Conservation (phyloP, 768 basidiomycete genomes). For the Lyophyllum atratum region DNA sequence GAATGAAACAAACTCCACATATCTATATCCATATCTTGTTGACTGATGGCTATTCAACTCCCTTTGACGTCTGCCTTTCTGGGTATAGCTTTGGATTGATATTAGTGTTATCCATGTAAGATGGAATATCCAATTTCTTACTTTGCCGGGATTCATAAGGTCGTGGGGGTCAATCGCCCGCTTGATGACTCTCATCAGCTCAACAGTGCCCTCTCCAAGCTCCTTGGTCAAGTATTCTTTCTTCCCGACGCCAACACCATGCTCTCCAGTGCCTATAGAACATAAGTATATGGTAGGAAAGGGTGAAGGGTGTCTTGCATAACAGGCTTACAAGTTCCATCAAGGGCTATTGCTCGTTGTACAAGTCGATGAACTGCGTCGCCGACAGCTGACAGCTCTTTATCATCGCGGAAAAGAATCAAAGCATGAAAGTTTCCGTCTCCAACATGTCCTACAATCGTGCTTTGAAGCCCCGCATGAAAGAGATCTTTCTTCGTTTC, state of each 20-base stretch:
- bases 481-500: slow-evolving; percentile 82
- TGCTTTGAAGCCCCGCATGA: slow-evolving; percentile 55
- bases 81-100: slow-evolving; percentile 32
- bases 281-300: slow-evolving; percentile 3
- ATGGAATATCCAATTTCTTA: slow-evolving; percentile 13
- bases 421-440: slow-evolving; percentile 65
- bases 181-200: slow-evolving; percentile 87
- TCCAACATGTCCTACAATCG: slow-evolving; percentile 81
- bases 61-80: slow-evolving; percentile 5
- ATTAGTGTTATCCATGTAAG: neutral
- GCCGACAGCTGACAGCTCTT: slow-evolving; percentile 55
- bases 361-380: slow-evolving; percentile 72
- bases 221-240: slow-evolving; percentile 82
- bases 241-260: slow-evolving; percentile 88
- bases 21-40: neutral
- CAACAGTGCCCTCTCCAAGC: slow-evolving; percentile 79
- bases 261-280: slow-evolving; percentile 74
- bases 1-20: too few relatives aligned
- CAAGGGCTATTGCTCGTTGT: slow-evolving; percentile 68
- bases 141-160: slow-evolving; percentile 87
- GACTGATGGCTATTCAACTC: neutral
- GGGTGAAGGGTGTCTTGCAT: neutral
- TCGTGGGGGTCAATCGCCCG: slow-evolving; percentile 74
- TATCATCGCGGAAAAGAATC: slow-evolving; percentile 58
- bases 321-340: slow-evolving; percentile 67